Conservation (phyloP, 345 rosid species). For the Populus ilicifolia region DNA sequence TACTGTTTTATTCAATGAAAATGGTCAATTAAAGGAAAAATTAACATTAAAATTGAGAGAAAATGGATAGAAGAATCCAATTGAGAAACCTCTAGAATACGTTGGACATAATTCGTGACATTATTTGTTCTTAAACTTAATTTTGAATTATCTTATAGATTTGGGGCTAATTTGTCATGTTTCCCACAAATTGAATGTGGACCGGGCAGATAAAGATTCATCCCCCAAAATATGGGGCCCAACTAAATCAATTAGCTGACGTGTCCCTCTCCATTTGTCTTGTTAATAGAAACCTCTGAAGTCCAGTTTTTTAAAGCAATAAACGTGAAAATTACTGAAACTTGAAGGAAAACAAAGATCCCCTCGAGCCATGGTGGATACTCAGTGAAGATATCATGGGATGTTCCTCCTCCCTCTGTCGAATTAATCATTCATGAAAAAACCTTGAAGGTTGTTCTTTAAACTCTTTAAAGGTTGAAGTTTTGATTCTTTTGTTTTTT, state of each 20-base stretch:
- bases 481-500: too few relatives aligned
- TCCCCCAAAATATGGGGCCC: not conserved
- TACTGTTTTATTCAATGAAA: too few relatives aligned
- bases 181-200: too few relatives aligned
- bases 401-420: slow-evolving; percentile 75
- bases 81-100: too few relatives aligned
- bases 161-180: too few relatives aligned
- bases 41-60: too few relatives aligned
- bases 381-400: slow-evolving; percentile 75
- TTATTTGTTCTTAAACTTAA: too few relatives aligned
- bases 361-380: not conserved
- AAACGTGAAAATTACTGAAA: slow-evolving; percentile 14
- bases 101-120: too few relatives aligned
- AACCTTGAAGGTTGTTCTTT: slow-evolving; percentile 58
- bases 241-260: not conserved
- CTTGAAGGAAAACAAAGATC: slow-evolving; percentile 8
- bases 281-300: slow-evolving; percentile 1
- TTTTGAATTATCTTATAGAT: too few relatives aligned
- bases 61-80: too few relatives aligned
- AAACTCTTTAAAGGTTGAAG: not conserved
- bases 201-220: not conserved
- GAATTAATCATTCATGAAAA: slow-evolving; percentile 76
- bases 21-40: too few relatives aligned
- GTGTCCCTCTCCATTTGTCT: not conserved
- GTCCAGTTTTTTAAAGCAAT: slow-evolving; percentile 23